phyloP scores from a whole-genome alignment of 2,329 filamentous ascomycete species.

The Chalaropsis thielavioides region DNA sequence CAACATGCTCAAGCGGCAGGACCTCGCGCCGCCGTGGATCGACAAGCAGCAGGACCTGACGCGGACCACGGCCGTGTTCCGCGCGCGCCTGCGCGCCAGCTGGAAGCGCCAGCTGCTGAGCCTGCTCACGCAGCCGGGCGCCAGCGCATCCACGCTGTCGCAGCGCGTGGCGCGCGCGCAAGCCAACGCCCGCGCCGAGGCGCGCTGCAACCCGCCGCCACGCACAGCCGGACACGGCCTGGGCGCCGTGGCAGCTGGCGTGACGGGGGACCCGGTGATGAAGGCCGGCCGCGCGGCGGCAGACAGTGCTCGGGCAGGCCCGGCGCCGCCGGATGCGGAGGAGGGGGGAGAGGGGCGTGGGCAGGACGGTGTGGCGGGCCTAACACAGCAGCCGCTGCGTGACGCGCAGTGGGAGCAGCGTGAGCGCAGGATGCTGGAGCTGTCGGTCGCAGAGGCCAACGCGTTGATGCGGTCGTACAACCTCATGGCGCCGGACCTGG shows the following conservation, averaged over 20 bases:
- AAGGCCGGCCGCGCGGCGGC: constrained; percentile 27
- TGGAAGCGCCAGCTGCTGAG: constrained; percentile 75
- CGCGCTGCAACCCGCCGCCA: constrained; percentile 43
- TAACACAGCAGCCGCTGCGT: constrained; percentile 57
- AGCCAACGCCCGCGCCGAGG: constrained; percentile 63
- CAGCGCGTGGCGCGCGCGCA: constrained; percentile 58
- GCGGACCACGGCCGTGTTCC: constrained; percentile 53
- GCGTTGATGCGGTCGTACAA: constrained; percentile 75
- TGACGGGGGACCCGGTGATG: constrained; percentile 36
- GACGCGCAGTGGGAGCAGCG: constrained; percentile 60
- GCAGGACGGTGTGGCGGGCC: no score
- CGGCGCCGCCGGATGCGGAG: not conserved
- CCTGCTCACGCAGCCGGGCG: constrained; percentile 63
- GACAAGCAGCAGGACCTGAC: constrained; percentile 91
- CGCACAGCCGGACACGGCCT: constrained; percentile 18
- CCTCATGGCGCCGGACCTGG: constrained; percentile 79
- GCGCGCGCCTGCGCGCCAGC: constrained; percentile 58
- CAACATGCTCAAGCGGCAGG: constrained; percentile 92
- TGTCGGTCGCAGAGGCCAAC: constrained; percentile 69
- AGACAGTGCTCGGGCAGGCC: constrained; percentile 19
- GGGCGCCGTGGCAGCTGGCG: constrained; percentile 29
- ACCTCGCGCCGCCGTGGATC: constrained; percentile 94
- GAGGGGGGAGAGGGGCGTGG: not conserved
- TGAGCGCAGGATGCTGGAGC: constrained; percentile 59
- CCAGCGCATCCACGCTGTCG: constrained; percentile 35